Percentiles rank a stretch among this genome's conserved stretches.
These are phyloP conservation scores for Lichtheimia ramosa DNA, from an alignment of 371 early-diverging fungal species.

Conservation along the genomic window DNA sequence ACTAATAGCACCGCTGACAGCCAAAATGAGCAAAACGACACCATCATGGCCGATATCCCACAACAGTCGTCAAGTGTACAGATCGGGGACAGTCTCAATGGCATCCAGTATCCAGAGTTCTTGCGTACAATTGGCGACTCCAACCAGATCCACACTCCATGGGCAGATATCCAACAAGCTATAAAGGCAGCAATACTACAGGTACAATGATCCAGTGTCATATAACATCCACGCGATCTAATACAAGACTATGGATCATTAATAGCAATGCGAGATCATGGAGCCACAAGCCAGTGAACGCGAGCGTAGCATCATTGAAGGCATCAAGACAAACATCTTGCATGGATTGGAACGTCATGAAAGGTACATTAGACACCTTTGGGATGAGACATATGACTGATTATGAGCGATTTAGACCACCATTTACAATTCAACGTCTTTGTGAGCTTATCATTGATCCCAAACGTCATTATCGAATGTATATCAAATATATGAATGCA, in stretches of 20 bases:
- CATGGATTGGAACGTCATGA: constrained; percentile 29
- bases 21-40: not conserved
- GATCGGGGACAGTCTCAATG: constrained; percentile 6
- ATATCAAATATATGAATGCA: constrained; percentile 59
- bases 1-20: not conserved
- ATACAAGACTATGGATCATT: not conserved
- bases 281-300: constrained; percentile 18
- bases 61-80: constrained; percentile 1
- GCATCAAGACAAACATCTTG: constrained; percentile 22
- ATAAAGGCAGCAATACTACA: constrained; percentile 4
- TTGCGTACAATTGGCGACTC: not conserved
- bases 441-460: constrained; percentile 55
- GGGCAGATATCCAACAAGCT: constrained; percentile 5
- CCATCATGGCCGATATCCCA: not conserved
- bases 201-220: not conserved
- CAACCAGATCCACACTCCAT: constrained; percentile 1
- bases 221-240: not conserved
- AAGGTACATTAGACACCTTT: constrained; percentile 20
- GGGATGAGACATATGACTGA: not conserved
- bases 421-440: constrained; percentile 61
- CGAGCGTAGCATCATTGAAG: constrained; percentile 16
- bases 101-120: constrained; percentile 1
- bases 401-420: constrained; percentile 27
- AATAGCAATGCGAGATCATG: constrained; percentile 34
- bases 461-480: constrained; percentile 48